phyloP scores from a whole-genome alignment of 1,284 basidiomycete genomes.

The Sporisorium iseilematis-ciliati region DNA sequence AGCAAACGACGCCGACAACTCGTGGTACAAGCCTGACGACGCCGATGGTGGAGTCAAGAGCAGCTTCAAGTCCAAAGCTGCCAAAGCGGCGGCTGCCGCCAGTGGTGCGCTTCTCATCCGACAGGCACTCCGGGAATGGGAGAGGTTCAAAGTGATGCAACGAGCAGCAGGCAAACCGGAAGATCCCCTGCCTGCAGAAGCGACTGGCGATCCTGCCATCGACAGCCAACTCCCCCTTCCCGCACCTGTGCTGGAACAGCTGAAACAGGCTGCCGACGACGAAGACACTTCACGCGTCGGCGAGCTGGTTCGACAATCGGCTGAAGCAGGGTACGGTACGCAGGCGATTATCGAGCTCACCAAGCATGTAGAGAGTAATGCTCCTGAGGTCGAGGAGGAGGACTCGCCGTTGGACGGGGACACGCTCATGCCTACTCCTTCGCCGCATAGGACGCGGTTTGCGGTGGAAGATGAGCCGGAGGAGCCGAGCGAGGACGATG shows the following conservation, averaged over 20 bases:
- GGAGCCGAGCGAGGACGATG: slow-evolving; percentile 16
- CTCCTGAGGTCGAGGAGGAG: slow-evolving; percentile 16
- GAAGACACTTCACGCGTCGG: slow-evolving; percentile 39
- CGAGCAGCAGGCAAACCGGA: slow-evolving; percentile 52
- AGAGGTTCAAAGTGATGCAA: slow-evolving; percentile 53
- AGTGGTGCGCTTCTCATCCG: slow-evolving; percentile 49
- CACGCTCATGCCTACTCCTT: slow-evolving; percentile 37
- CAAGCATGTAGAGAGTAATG: slow-evolving; percentile 43
- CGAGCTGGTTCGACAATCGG: slow-evolving; percentile 39
- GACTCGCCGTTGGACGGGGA: slow-evolving; percentile 24
- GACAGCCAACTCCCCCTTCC: slow-evolving; percentile 37
- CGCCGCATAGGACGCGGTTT: slow-evolving; percentile 33
- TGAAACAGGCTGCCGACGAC: slow-evolving; percentile 44
- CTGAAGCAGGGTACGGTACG: slow-evolving; percentile 49
- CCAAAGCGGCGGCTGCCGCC: slow-evolving; percentile 33
- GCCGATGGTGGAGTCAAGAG: slow-evolving; percentile 6
- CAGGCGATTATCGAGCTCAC: slow-evolving; percentile 54
- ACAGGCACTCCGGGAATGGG: slow-evolving; percentile 52
- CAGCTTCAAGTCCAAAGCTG: slow-evolving; percentile 30
- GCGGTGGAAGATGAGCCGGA: slow-evolving; percentile 31
- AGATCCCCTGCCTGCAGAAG: slow-evolving; percentile 46
- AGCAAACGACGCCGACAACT: slow-evolving; percentile 14
- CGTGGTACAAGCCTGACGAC: slow-evolving; percentile 45
- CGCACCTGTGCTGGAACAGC: slow-evolving; percentile 15
- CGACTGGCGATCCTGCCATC: slow-evolving; percentile 35